Evolutionary conservation across 257 asterid genomes (phyloP), one percentile per base, ranked within the genome.

Genomic region (Fraxinus quadrangulata): DNA sequence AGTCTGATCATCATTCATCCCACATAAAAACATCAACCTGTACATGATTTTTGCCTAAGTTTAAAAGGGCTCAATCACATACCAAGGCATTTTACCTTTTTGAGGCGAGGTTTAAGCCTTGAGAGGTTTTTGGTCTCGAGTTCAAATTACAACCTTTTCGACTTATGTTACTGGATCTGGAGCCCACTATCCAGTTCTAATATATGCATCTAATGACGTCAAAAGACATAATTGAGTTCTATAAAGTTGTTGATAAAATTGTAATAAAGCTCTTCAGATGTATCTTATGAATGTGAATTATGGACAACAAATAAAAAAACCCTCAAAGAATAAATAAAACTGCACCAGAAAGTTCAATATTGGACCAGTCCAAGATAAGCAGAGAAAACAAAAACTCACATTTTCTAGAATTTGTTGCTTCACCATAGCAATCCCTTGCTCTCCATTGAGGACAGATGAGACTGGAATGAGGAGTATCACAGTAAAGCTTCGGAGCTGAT

Each of bases 401-500:
- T 86, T 89, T 82, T 93, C 98, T 70, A 89, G 82, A 75, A 96
- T 88, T 79, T 89, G 93, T 86, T 87, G 96, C 92, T 92, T 96
- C 88, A 93, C 84, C 75, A 78, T 65, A 72, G 94, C 84, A 78
- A 96, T 82, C 67, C 93, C 99, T 77, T 86, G 94, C 84, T 96
- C 97, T 79, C 92, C 96, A 83, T 86, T 86, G 82, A 85, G 75
- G 23, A 80, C 82, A 75, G 92, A 93, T 76, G 97, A 86, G 70
- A 86, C 90, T 34, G 98, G 99, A 80, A 96, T 79, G 67, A 92
- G 88, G 81, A 90, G 89, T 73, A 93, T 85, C 80, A 90, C 81
- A 24, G 95, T 96, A 80, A 93, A 94, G 82, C 96, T 91, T 74
- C 90, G 86, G 69, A 90, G 92, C 87, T 96, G 99, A 84, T 90